These are phyloP conservation scores for Lophiotrema nucula DNA, from an alignment of 495 filamentous ascomycete species.

Conservation along the genomic window DNA sequence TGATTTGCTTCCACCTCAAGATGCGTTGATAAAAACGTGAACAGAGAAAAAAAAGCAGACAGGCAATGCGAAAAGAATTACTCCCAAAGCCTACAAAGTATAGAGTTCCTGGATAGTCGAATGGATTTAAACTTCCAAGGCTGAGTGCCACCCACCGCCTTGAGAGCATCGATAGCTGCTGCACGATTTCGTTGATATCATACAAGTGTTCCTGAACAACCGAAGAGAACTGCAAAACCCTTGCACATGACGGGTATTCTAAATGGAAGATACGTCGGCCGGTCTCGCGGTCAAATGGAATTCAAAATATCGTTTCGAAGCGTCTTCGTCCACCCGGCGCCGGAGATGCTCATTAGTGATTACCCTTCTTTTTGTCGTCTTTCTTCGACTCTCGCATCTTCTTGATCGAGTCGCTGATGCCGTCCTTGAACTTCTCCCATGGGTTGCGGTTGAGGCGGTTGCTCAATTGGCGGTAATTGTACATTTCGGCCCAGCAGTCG, in stretches of 20 bases:
- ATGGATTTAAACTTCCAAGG: no score
- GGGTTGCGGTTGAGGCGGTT: conserved; percentile 76
- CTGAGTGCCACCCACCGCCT: no score
- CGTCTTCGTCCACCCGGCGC: no score
- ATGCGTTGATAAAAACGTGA: no score
- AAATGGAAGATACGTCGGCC: conserved; percentile 1
- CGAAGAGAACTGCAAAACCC: conserved; percentile 1
- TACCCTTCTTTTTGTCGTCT: conserved; percentile 27
- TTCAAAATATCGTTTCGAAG: not conserved
- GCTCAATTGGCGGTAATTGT: conserved; percentile 84
- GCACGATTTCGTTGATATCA: not conserved
- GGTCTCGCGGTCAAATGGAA: conserved; percentile 4
- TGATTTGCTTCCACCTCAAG: no score
- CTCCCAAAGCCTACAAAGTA: no score
- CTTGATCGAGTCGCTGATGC: conserved; percentile 38
- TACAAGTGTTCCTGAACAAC: not conserved
- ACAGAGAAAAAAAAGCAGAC: no score
- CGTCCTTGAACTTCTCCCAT: conserved; percentile 65
- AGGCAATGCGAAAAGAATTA: no score
- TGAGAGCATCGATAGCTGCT: no score
- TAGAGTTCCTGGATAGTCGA: no score
- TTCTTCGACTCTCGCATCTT: conserved; percentile 23
- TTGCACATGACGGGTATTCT: conserved; percentile 12
- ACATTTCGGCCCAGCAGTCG: conserved; percentile 98
- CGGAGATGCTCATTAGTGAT: conserved; percentile 19